Conservation (phyloP, 352 stramenopile genomes). For the Phytophthora palmivora region DNA sequence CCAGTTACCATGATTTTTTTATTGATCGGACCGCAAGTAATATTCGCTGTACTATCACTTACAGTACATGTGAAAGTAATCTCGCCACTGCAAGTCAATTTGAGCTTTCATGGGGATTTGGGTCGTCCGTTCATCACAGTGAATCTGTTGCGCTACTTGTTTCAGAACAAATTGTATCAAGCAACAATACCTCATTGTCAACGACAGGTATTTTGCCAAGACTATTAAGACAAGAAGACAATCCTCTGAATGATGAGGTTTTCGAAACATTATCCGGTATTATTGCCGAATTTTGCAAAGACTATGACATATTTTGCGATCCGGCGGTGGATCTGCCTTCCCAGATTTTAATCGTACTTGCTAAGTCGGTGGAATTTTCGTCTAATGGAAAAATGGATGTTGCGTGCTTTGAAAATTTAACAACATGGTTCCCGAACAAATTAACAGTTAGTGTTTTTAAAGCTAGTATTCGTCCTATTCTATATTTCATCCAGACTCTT, state of each 20-base stretch:
- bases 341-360: conserved; percentile 23
- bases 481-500: conserved; percentile 14
- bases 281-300: conserved; percentile 31
- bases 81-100: conserved; percentile 1
- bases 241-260: conserved; percentile 3
- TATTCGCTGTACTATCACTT: conserved; percentile 9
- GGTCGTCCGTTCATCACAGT: not conserved
- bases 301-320: conserved; percentile 23
- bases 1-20: conserved; percentile 10
- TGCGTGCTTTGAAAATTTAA: conserved; percentile 17
- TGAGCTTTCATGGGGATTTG: conserved; percentile 8
- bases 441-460: conserved; percentile 13
- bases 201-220: conserved; percentile 11
- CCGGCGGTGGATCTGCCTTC: conserved; percentile 13
- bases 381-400: conserved; percentile 20
- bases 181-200: not conserved
- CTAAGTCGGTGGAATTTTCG: conserved; percentile 9
- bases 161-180: conserved; percentile 1
- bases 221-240: conserved; percentile 14
- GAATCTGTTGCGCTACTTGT: conserved; percentile 3
- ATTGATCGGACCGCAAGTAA: not conserved
- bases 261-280: conserved; percentile 15
- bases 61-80: not conserved
- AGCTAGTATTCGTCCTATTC: conserved; percentile 2
- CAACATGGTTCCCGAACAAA: conserved; percentile 26